A percentile compares a stretch with the other conserved stretches of the same genome.
phyloP scores from a whole-genome alignment of 116 monocot species.

The Iris pallida region DNA sequence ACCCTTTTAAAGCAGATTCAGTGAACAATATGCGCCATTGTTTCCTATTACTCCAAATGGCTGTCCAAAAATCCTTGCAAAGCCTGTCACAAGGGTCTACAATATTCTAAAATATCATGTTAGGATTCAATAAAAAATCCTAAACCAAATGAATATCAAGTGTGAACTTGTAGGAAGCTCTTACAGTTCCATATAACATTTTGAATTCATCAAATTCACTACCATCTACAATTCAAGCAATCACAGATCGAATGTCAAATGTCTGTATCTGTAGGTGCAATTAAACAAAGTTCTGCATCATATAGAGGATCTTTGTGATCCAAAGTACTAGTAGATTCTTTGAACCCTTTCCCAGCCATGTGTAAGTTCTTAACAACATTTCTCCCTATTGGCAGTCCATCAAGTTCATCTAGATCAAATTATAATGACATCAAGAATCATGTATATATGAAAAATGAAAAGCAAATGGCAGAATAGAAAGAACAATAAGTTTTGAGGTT shows the following conservation, averaged over 20 bases:
- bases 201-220: constrained; percentile 99
- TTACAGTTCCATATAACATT: constrained; percentile 93
- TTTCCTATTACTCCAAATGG: constrained; percentile 95
- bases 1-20: constrained; percentile 95
- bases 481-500: not conserved
- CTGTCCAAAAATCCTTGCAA: constrained; percentile 90
- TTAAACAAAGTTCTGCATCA: constrained; percentile 66
- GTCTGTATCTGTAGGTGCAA: constrained; percentile 86
- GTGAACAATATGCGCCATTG: constrained; percentile 93
- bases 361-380: constrained; percentile 89
- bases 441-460: not conserved
- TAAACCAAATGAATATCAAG: constrained; percentile 1
- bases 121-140: constrained; percentile 3
- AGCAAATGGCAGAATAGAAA: not conserved
- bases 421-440: not conserved
- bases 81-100: constrained; percentile 97
- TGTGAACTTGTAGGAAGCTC: constrained; percentile 13
- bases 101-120: constrained; percentile 7
- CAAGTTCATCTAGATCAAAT: constrained; percentile 80
- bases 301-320: constrained; percentile 71
- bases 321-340: constrained; percentile 21
- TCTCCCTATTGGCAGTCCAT: constrained; percentile 82
- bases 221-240: constrained; percentile 87
- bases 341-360: constrained; percentile 66
- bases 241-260: constrained; percentile 83